Base-by-base conservation (phyloP, 2,329 filamentous ascomycete species). In the Graphilbum fragrans region DNA sequence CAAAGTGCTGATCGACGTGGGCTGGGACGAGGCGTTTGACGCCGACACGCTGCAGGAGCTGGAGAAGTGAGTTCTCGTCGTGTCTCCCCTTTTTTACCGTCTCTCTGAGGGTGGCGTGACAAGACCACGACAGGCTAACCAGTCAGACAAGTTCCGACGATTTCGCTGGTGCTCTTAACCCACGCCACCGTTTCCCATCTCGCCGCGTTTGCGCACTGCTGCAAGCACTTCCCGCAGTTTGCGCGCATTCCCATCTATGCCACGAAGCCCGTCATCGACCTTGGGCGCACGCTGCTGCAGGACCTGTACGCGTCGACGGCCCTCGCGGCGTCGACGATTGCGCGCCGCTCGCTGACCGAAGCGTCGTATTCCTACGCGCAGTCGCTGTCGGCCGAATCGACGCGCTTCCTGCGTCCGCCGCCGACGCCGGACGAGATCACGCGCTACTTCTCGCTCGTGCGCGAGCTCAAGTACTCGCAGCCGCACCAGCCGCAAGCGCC, bases 391-490 rank as follows among this genome's bases (percentile, higher is more conserved):
- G 53, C 62, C 3, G 64, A 65, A 35, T 60, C 70, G 46, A 73
- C 77, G 41, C 38, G 38, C 17, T 72, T 82, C 52, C 61, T 81
- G 50, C 59, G 76, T 37, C 67, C 79, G 55, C 74, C 86, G 2
- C 92, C 92, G 0, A 86, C 82, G 0, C 61, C 78, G 4, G 86
- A 94, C 43, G 92, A 98, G 55, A 95, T 98, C 48, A 84, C 86
- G 23, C 77, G 79, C 39, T 96, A 94, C 63, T 98, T 96, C 59
- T 82, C 83, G 19, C 72, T 86, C 10, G 88, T 98, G 50, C 86
- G 93, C 49, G 82, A 88, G 2, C 70, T 98, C 29, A 96, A 96
- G 62, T 98, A 96, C 65, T 94, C 87, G 2, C 92, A 98, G 58
- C 88, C 92, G 3, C 88, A 94, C 55, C 86, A 95, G 53, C 90